These are phyloP conservation scores for Amaranthus hypochondriacus DNA, from an alignment of 148 eudicot species.

Conservation along the genomic window DNA sequence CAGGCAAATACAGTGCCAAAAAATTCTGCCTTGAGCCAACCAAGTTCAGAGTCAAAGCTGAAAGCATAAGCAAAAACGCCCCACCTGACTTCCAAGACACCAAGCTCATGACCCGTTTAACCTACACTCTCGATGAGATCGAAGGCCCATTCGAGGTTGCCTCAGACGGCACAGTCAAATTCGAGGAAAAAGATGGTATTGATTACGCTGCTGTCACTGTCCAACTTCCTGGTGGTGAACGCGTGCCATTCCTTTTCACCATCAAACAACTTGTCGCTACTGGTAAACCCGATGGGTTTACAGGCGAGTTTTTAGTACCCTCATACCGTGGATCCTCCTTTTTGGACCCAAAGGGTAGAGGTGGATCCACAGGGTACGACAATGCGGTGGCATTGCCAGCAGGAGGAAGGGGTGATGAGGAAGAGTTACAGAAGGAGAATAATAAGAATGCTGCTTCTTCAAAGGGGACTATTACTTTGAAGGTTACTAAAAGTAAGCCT, in stretches of 20 bases:
- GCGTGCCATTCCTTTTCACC: conserved; percentile 94
- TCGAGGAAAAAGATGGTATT: conserved; percentile 97
- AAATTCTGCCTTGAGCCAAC: conserved; percentile 96
- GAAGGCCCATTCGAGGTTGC: conserved; percentile 96
- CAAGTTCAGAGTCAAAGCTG: conserved; percentile 86
- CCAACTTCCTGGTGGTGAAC: conserved; percentile 96
- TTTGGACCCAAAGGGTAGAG: conserved; percentile 98
- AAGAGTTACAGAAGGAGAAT: conserved; percentile 90
- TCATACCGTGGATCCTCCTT: conserved; percentile 98
- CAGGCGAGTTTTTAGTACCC: conserved; percentile 84
- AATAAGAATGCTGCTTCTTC: conserved; percentile 64
- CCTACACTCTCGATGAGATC: conserved; percentile 96
- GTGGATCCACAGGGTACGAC: conserved; percentile 96
- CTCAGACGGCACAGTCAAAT: conserved; percentile 69
- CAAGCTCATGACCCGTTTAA: conserved; percentile 95
- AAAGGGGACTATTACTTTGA: conserved; percentile 63
- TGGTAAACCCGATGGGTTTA: conserved; percentile 73
- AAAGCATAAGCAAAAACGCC: conserved; percentile 71
- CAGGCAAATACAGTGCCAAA: conserved; percentile 93
- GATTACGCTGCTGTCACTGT: conserved; percentile 99
- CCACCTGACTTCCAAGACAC: conserved; percentile 90
- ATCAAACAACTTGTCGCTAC: conserved; percentile 90
- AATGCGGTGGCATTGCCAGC: conserved; percentile 96
- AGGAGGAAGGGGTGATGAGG: conserved; percentile 99
- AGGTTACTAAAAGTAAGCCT: conserved; percentile 67